Base-by-base conservation (phyloP, 768 basidiomycete genomes). In the Asterophora parasitica region DNA sequence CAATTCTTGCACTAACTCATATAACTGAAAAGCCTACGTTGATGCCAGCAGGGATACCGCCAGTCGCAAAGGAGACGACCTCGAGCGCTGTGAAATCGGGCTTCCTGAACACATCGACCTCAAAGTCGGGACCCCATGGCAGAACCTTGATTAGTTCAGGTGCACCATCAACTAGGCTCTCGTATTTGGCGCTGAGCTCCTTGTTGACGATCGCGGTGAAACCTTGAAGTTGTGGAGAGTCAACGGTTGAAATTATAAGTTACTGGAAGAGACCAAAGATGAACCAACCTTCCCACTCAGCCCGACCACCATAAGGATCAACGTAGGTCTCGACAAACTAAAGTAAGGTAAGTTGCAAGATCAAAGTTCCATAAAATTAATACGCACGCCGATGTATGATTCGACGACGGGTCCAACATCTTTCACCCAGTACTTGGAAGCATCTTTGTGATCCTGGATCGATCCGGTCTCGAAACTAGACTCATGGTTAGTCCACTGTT, bases 161-260 rank as follows among this genome's bases (percentile, higher is more conserved):
- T n/a, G 90, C 92, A 26, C 75, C 64, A 44, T 83, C 72, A 17
- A 93, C 90, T 17, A 93, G 74, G 12, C 61, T 74, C 52, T 88
- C 85, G 56, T 91, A 93, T 67, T 89, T 92, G 7, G 81, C 82
- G 57, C 85, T 88, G 37, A 92, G 74, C 49, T 78, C 70, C 65
- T 93, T 92, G 73, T 93, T 80, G 38, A 92, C 89, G 52, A 92
- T 86, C 5, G 89, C 90, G 28, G 89, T 89, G 62, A 92, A 92
- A 26, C 88, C 87, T 88, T 53, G 23, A 23, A 23, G n/a, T 34
- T 12, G 23, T n/a, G 6, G 6, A 9, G 56, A 13, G 44, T 33
- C 46, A n/a, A 44, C 42, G 46, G 19, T 55, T 40, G 34, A 48
- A 30, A 26, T 57, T 12, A 1, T 41, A 31, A 41, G 17, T 44